Conservation (phyloP, 1,284 basidiomycete species). For the Sanghuangporus weigelae region DNA sequence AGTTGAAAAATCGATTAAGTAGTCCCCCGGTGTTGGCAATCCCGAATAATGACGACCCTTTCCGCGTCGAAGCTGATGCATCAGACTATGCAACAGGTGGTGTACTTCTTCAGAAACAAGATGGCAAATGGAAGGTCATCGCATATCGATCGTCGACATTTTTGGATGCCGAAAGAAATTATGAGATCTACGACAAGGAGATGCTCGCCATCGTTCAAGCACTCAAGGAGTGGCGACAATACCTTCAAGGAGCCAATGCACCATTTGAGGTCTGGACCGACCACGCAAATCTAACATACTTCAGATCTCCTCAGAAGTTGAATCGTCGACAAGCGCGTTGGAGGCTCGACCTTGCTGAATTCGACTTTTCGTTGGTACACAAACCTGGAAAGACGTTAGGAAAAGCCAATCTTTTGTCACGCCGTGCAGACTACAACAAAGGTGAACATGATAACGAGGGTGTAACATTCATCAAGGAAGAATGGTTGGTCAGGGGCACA, state of each 20-base stretch:
- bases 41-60: too few species aligned
- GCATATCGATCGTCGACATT: slow-evolving; percentile 29
- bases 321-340: slow-evolving; percentile 37
- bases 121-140: slow-evolving; percentile 24
- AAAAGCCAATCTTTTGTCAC: too few species aligned
- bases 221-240: slow-evolving; percentile 31
- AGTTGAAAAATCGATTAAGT: background rate
- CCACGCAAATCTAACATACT: slow-evolving; percentile 25
- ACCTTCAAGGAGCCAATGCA: slow-evolving; percentile 20
- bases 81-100: slow-evolving; percentile 6
- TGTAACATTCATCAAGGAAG: slow-evolving; percentile 46
- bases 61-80: background rate
- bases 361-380: background rate
- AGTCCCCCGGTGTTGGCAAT: background rate
- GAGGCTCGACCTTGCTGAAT: slow-evolving; percentile 39
- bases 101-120: slow-evolving; percentile 3
- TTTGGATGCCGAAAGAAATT: slow-evolving; percentile 33
- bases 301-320: slow-evolving; percentile 41
- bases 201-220: slow-evolving; percentile 34
- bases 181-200: slow-evolving; percentile 44
- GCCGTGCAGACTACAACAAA: too few species aligned
- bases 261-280: slow-evolving; percentile 26
- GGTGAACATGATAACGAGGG: too few species aligned
- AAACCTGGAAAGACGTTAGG: too few species aligned
- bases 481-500: slow-evolving; percentile 60